Base-by-base conservation (phyloP, 495 filamentous ascomycete genomes). In the Xylaria bambusicola region DNA sequence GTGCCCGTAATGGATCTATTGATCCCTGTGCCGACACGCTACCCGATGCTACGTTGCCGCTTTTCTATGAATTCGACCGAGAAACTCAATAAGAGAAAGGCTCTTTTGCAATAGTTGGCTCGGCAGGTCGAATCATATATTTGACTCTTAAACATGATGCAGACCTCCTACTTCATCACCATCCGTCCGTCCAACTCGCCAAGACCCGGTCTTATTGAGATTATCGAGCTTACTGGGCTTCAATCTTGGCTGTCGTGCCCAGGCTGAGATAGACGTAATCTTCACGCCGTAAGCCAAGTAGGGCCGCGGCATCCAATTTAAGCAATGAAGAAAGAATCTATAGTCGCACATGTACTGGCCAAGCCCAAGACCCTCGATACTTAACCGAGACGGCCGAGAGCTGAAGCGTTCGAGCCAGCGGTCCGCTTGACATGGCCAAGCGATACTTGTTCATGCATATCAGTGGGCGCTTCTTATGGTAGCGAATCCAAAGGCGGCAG, bases 401-500 rank as follows among this genome's bases (percentile, higher is more conserved):
- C 27, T 52, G 20, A 46, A 18, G n/a, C 9, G 33, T 21, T 33
- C 12, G 10, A 45, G 33, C 48, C 36, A 35, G 15, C 15, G 17
- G 9, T 24, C 1, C 46, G 56, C 27, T 20, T 41, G 40, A 52
- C 29, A 18, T 51, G 17, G 46, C 24, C 49, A 50, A 26, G 40
- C 29, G 18, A 38, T 24, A 20, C 45, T 31, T 36, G 44, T 58
- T 26, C 21, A 58, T 58, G 47, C 35, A 47, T 23, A 24, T 17
- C 56, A 41, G 45, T 52, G 33, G n/a, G 15, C 26, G 15, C 18
- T 52, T 45, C 56, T 41, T n/a, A 31, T 10, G 46, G 31, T 17
- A 27, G 38, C 40, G 23, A 46, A 27, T 8, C 9, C 26, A 8
- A 36, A 26, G 29, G 6, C 31, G 10, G 31, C 36, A 38, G 36